These are phyloP conservation scores for Diaporthe batatas DNA, from an alignment of 2,329 filamentous ascomycete genomes.

Conservation along the genomic window DNA sequence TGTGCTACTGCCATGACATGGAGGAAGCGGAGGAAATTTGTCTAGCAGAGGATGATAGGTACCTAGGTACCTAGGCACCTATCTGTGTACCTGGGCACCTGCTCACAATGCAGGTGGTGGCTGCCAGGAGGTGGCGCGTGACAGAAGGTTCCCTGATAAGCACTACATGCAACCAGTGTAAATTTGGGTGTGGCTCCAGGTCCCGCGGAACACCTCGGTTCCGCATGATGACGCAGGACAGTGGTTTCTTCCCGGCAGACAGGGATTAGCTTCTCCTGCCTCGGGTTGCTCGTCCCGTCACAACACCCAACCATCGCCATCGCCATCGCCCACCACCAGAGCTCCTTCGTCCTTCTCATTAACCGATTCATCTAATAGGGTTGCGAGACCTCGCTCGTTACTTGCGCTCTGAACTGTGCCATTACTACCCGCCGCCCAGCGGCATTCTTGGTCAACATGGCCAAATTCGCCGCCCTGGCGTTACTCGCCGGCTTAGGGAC, in stretches of 20 bases:
- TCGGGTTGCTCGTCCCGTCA: slow-evolving; percentile 7
- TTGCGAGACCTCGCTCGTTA: background rate
- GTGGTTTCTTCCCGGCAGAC: background rate
- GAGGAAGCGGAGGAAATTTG: background rate
- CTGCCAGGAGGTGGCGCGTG: background rate
- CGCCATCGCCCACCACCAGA: background rate
- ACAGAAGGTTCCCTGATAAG: slow-evolving; percentile 12
- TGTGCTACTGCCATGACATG: slow-evolving; percentile 1
- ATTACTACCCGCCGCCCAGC: slow-evolving; percentile 38
- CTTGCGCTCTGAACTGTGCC: slow-evolving; percentile 1
- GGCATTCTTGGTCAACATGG: slow-evolving; percentile 49
- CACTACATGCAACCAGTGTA: background rate
- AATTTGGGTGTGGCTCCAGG: background rate
- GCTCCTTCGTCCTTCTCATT: slow-evolving; percentile 12
- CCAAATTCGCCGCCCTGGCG: slow-evolving; percentile 53
- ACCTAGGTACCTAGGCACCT: background rate
- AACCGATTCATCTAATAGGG: background rate
- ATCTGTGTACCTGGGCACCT: no score
- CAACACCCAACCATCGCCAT: slow-evolving; percentile 5
- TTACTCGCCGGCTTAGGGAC: slow-evolving; percentile 51
- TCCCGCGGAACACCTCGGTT: background rate
- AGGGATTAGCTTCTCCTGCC: slow-evolving; percentile 26
- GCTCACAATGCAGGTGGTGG: no score
- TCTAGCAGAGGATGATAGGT: background rate
- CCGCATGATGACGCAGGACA: slow-evolving; percentile 21